Base-by-base conservation (phyloP, 192 early-diverging fungal genomes). In the Tieghemiomyces parasiticus region DNA sequence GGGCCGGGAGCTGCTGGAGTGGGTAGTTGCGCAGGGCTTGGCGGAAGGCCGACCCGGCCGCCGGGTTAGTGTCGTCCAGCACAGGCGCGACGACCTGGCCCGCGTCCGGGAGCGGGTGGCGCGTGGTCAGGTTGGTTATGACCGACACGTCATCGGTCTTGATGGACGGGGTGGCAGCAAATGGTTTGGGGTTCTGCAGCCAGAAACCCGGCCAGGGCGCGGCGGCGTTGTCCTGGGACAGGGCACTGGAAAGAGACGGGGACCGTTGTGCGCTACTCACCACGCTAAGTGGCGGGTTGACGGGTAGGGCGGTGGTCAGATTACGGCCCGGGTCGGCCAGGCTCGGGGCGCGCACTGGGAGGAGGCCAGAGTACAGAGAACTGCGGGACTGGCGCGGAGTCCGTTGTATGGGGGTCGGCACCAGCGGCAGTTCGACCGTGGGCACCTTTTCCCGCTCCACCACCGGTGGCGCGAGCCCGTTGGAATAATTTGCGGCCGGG, bases 71-170 rank as follows among this genome's bases (percentile, higher is more conserved):
- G n/a, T n/a, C n/a, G n/a, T n/a, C n/a, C n/a, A n/a, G n/a, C n/a
- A n/a, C n/a, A n/a, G n/a, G n/a, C n/a, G n/a, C n/a, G n/a, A n/a
- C n/a, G n/a, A n/a, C n/a, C n/a, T n/a, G n/a, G 38, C 8, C 6
- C 8, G 38, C 28, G 34, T 56, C 28, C 12, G 34, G 30, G 16
- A 28, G 31, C 24, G 34, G 34, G 8, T 34, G 54, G 16, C 34
- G 30, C 16, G 54, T 35, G 26, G 54, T 56, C 12, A 56, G 32
- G 13, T 20, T 56, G 32, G 54, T 56, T 16, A 34, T 34, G 9
- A 56, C 34, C 16, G 54, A 56, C 28, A 56, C 54, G 29, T 56
- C 54, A 31, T 56, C 54, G 2, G 54, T 56, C 16, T 56, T 56
- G 1, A 56, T 56, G 32, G 54, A 56, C 20, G 54, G 54, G 2